Percentiles rank a stretch among this genome's conserved stretches.
Evolutionary conservation across 192 early-diverging fungal genomes (phyloP).

Genomic region (Umbelopsis vinacea): DNA sequence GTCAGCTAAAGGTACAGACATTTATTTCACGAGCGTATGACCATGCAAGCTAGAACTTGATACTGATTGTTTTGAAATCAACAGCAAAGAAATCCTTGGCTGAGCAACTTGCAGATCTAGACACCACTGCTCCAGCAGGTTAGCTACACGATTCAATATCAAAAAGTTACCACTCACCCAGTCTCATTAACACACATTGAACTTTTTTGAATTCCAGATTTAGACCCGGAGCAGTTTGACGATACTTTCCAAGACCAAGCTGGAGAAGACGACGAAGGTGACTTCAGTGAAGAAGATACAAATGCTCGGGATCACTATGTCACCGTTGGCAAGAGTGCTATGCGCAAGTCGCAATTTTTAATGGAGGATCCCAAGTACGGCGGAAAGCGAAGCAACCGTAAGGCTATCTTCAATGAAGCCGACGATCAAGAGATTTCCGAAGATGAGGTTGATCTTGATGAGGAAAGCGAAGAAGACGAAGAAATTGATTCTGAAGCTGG

Average conservation of each 20-base stretch:
- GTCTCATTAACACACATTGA: not conserved
- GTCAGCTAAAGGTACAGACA: conserved; percentile 12
- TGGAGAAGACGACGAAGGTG: conserved; percentile 45
- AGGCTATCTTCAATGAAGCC: conserved; percentile 57
- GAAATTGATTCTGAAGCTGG: conserved; percentile 49
- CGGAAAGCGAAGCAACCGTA: conserved; percentile 70
- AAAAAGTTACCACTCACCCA: not conserved
- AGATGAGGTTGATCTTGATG: conserved; percentile 37
- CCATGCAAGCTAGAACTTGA: not conserved
- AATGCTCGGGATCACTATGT: conserved; percentile 70
- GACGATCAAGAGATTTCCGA: conserved; percentile 42
- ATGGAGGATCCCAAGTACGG: conserved; percentile 76
- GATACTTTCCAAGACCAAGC: conserved; percentile 46
- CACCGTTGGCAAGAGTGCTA: conserved; percentile 69
- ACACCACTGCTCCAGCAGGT: conserved; percentile 60
- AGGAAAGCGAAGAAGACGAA: conserved; percentile 36
- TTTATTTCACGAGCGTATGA: not conserved
- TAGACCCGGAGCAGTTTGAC: conserved; percentile 72
- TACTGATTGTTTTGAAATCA: not conserved
- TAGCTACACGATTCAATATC: not conserved
- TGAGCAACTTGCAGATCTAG: conserved; percentile 56
- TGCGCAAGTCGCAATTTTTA: conserved; percentile 63
- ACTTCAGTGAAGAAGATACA: conserved; percentile 45
- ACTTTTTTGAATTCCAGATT: conserved; percentile 53
- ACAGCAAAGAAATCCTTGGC: conserved; percentile 50